phyloP scores from a whole-genome alignment of 352 stramenopile species.

The Elongisporangium prolatum region DNA sequence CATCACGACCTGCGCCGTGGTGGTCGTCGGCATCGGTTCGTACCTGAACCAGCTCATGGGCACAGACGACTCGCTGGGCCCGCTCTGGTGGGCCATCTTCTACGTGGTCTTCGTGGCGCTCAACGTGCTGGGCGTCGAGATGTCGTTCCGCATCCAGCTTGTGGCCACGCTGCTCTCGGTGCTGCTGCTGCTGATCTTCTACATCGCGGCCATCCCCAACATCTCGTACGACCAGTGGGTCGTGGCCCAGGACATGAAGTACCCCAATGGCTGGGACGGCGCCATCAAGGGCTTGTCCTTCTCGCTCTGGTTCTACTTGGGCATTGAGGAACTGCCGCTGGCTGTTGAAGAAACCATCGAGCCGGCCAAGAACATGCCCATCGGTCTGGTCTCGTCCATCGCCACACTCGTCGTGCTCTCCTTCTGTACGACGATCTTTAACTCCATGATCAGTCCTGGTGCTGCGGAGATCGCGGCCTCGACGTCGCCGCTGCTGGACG shows the following conservation, averaged over 20 bases:
- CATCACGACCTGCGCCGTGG: slow-evolving; percentile 50
- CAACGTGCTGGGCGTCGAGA: slow-evolving; percentile 54
- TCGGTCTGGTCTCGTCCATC: slow-evolving; percentile 54
- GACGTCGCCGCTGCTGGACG: slow-evolving; percentile 43
- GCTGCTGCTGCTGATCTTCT: slow-evolving; percentile 58
- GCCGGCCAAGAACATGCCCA: slow-evolving; percentile 52
- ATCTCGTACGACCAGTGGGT: slow-evolving; percentile 60
- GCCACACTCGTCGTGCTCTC: slow-evolving; percentile 39
- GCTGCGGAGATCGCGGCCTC: slow-evolving; percentile 36
- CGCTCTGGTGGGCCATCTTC: slow-evolving; percentile 57
- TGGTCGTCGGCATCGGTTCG: slow-evolving; percentile 60
- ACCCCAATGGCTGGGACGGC: slow-evolving; percentile 31
- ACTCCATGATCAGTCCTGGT: slow-evolving; percentile 58
- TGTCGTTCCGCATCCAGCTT: slow-evolving; percentile 64
- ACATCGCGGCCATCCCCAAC: slow-evolving; percentile 48
- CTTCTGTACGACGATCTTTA: slow-evolving; percentile 60
- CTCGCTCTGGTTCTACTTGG: slow-evolving; percentile 67
- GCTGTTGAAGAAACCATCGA: slow-evolving; percentile 66
- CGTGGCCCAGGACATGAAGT: slow-evolving; percentile 36
- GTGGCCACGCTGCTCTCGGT: slow-evolving; percentile 52
- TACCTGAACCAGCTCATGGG: slow-evolving; percentile 58
- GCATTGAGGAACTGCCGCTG: slow-evolving; percentile 62
- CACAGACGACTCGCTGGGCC: slow-evolving; percentile 28
- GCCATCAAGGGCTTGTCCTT: slow-evolving; percentile 58
- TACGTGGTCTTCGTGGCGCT: slow-evolving; percentile 58